These are phyloP conservation scores for Nepenthes alata DNA, from an alignment of 179 eudicot species.

Conservation along the genomic window DNA sequence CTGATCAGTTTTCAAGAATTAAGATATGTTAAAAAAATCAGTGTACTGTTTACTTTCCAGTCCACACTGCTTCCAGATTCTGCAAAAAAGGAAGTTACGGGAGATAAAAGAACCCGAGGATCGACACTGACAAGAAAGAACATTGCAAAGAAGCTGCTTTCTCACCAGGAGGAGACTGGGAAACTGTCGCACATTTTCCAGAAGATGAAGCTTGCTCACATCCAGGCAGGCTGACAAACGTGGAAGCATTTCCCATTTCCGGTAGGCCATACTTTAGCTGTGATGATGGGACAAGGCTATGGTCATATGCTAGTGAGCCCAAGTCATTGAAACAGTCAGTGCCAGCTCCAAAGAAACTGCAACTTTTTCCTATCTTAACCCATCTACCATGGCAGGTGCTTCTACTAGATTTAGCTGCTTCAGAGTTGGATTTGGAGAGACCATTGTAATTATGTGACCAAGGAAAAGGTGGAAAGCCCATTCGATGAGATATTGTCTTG, in stretches of 20 bases:
- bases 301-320: conserved; percentile 59
- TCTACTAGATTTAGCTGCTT: conserved; percentile 50
- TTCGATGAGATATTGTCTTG: conserved; percentile 40
- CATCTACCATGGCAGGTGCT: conserved; percentile 76
- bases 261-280: conserved; percentile 25
- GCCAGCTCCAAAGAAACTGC: conserved; percentile 30
- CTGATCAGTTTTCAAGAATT: too few species aligned
- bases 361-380: conserved; percentile 52
- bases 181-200: conserved; percentile 18
- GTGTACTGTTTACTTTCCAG: conserved; percentile 20
- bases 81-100: conserved; percentile 16
- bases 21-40: too few species aligned
- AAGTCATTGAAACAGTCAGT: conserved; percentile 33
- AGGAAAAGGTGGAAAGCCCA: conserved; percentile 57
- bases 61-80: conserved; percentile 20
- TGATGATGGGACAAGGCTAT: conserved; percentile 55
- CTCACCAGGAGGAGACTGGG: conserved; percentile 46
- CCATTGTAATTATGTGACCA: conserved; percentile 63
- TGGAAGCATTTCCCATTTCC: conserved; percentile 17
- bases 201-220: conserved; percentile 31
- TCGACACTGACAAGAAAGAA: neutral
- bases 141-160: conserved; percentile 5
- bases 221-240: conserved; percentile 13
- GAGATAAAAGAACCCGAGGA: neutral
- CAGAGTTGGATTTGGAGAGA: conserved; percentile 49